Conservation (phyloP, 148 eudicot genomes). For the Hydrangea macrophylla region DNA sequence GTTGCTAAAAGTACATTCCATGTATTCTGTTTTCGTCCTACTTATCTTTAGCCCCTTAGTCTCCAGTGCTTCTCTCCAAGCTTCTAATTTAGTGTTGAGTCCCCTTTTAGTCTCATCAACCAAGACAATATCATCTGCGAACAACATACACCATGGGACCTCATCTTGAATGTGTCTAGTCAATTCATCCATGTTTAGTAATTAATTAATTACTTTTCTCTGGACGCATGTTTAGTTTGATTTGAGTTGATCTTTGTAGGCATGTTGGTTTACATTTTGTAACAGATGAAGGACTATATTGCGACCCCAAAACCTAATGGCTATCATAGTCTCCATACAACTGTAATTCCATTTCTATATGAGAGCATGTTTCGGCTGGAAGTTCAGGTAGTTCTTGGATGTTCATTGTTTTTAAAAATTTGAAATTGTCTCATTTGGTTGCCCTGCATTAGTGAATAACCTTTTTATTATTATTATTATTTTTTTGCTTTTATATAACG, state of each 20-base stretch:
- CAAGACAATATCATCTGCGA: no score
- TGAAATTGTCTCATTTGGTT: neutral
- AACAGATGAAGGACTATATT: slow-evolving; percentile 93
- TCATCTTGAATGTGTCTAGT: no score
- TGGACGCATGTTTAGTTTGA: neutral
- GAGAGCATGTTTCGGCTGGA: slow-evolving; percentile 98
- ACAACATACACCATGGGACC: no score
- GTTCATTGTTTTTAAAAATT: neutral
- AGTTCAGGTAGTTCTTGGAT: slow-evolving; percentile 66
- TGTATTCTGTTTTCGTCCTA: no score
- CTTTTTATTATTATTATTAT: neutral
- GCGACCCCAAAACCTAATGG: slow-evolving; percentile 98
- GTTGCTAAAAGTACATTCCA: no score
- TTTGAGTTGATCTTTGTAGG: neutral
- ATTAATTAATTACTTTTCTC: neutral
- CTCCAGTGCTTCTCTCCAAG: no score
- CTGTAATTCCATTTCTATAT: slow-evolving; percentile 94
- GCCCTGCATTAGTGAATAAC: neutral
- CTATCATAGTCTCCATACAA: slow-evolving; percentile 96
- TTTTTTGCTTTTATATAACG: neutral
- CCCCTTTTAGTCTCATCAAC: no score
- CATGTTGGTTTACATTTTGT: slow-evolving; percentile 14
- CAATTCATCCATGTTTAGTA: no score
- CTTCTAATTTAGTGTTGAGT: no score
- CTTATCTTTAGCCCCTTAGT: no score